Evolutionary conservation across 306 rosid species (phyloP).

Genomic region (Cucurbita ficifolia): DNA sequence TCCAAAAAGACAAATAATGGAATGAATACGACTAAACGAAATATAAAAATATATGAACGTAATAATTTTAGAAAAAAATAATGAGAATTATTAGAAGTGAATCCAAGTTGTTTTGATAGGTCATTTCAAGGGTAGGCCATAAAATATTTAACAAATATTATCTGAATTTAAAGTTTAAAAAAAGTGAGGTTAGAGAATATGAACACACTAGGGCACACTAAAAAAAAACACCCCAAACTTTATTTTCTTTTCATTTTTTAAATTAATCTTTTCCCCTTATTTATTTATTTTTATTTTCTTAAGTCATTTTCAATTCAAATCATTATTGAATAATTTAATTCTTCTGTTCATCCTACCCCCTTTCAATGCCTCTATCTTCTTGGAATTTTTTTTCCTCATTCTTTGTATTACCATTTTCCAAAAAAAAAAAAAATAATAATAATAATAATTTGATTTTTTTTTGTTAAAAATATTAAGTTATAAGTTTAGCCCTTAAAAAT

Average conservation of each 20-base stretch:
- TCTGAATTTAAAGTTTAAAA: background rate
- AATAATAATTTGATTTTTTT: no score
- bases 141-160: constrained; percentile 3
- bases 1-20: background rate
- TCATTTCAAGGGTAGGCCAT: background rate
- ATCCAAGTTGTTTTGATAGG: background rate
- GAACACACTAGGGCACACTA: background rate
- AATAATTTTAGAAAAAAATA: background rate
- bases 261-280: background rate
- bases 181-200: background rate
- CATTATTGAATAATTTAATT: background rate
- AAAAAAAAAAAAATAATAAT: no score
- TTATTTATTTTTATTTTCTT: background rate
- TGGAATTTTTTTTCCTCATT: background rate
- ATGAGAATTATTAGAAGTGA: background rate
- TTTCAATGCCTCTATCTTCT: background rate
- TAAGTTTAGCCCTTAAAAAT: no score
- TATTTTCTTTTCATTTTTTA: background rate
- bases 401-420: background rate
- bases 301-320: constrained; percentile 7
- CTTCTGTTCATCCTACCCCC: background rate
- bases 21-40: background rate
- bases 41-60: background rate
- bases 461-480: no score
- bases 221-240: background rate